A percentile compares a stretch with the other conserved stretches of the same genome.
phyloP scores from a whole-genome alignment of 139 green algal species.

The Chlamydomonas incerta region DNA sequence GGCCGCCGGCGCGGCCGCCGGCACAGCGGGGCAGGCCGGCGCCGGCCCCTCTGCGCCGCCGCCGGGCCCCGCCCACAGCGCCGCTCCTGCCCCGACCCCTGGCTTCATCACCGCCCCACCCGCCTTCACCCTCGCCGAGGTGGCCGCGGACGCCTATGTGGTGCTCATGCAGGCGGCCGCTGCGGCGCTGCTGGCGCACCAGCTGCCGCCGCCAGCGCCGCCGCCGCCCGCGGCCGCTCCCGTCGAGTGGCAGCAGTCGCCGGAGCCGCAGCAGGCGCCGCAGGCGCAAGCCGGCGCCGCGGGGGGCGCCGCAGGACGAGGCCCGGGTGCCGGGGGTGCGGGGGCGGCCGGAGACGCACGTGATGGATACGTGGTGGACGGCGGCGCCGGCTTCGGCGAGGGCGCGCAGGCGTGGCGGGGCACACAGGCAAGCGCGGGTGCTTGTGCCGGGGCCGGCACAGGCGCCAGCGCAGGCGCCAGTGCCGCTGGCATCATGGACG shows the following conservation, averaged over 20 bases:
- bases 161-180: slow-evolving; percentile 8
- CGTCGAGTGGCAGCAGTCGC: too few relatives aligned
- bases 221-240: not conserved
- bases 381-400: too few relatives aligned
- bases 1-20: not conserved
- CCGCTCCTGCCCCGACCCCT: not conserved
- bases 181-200: not conserved
- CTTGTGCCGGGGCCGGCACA: not conserved
- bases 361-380: too few relatives aligned
- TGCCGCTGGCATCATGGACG: not conserved
- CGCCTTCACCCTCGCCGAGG: not conserved
- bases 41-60: too few relatives aligned
- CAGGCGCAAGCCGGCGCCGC: not conserved
- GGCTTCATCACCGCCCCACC: not conserved
- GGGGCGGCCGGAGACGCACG: too few relatives aligned
- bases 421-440: not conserved
- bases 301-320: too few relatives aligned
- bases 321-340: too few relatives aligned
- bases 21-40: too few relatives aligned
- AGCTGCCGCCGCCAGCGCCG: slow-evolving; percentile 10
- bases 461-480: not conserved
- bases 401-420: too few relatives aligned
- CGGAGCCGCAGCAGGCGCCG: too few relatives aligned
- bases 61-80: too few relatives aligned
- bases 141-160: slow-evolving; percentile 13